Evolutionary conservation across 164 flowering plant species (phyloP).

Genomic region (Santalum album): DNA sequence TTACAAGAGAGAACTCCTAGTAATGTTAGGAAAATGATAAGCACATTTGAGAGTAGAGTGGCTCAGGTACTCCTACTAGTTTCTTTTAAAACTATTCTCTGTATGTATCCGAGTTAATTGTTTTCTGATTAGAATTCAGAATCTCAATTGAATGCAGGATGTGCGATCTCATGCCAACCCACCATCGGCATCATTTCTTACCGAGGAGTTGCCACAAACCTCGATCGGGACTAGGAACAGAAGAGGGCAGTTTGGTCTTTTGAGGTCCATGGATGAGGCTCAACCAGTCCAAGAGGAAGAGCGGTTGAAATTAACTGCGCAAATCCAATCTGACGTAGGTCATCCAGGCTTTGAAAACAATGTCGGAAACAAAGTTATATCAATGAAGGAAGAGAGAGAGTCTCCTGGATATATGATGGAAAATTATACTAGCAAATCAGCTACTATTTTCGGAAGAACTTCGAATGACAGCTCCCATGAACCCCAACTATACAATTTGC

Average conservation of each 20-base stretch:
- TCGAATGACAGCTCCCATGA: slow-evolving; percentile 2
- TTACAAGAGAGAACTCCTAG: slow-evolving; percentile 31
- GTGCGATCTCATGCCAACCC: slow-evolving; percentile 15
- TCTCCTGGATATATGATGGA: slow-evolving; percentile 9
- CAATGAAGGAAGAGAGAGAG: slow-evolving; percentile 7
- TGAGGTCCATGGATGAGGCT: slow-evolving; percentile 5
- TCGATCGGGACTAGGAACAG: not conserved
- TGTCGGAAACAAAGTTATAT: not conserved
- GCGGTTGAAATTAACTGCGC: slow-evolving; percentile 8
- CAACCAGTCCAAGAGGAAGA: slow-evolving; percentile 5
- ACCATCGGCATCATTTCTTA: slow-evolving; percentile 9
- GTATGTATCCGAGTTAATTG: not conserved
- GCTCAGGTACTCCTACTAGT: slow-evolving; percentile 40
- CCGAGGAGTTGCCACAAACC: slow-evolving; percentile 9
- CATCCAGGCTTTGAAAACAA: slow-evolving; percentile 5
- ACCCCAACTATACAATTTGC: too few species aligned
- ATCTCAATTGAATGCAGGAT: slow-evolving; percentile 30
- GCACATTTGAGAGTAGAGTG: slow-evolving; percentile 51
- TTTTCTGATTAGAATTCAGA: slow-evolving; percentile 9
- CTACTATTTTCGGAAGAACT: slow-evolving; percentile 14
- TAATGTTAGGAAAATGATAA: slow-evolving; percentile 60
- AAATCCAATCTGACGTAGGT: not conserved
- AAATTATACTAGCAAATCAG: slow-evolving; percentile 12
- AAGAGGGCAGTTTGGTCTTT: slow-evolving; percentile 6
- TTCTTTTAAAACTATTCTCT: not conserved